Percentiles rank a stretch among this genome's conserved stretches.
phyloP scores from a whole-genome alignment of 768 basidiomycete genomes.

The Auricularia cornea region DNA sequence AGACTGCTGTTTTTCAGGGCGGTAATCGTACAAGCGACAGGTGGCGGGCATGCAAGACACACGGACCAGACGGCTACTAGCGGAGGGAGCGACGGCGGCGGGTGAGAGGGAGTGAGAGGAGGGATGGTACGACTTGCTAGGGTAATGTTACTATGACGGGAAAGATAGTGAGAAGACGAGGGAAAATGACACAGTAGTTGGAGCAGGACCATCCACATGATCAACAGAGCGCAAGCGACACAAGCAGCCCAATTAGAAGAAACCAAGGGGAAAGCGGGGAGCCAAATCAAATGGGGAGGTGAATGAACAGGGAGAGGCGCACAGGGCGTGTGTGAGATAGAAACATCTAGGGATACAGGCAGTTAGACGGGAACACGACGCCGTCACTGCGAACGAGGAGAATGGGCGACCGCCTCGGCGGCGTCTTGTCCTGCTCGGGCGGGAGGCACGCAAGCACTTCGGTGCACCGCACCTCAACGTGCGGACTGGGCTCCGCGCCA shows the following conservation, averaged over 20 bases:
- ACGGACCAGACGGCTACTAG: too few relatives aligned
- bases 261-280: slow-evolving; percentile 11
- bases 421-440: slow-evolving; percentile 49
- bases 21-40: neutral
- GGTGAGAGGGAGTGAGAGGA: too few relatives aligned
- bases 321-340: neutral
- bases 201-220: too few relatives aligned
- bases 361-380: slow-evolving; percentile 76
- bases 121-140: too few relatives aligned
- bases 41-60: too few relatives aligned
- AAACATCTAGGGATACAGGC: slow-evolving; percentile 60
- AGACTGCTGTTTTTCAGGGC: neutral
- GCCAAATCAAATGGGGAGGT: neutral
- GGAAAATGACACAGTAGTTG: too few relatives aligned
- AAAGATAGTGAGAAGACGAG: too few relatives aligned
- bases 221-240: too few relatives aligned
- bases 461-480: slow-evolving; percentile 78
- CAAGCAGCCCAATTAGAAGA: slow-evolving; percentile 9
- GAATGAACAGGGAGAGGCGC: neutral
- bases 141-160: too few relatives aligned
- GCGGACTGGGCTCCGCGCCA: slow-evolving; percentile 79
- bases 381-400: slow-evolving; percentile 79
- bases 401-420: slow-evolving; percentile 63
- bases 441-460: slow-evolving; percentile 80
- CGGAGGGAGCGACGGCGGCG: too few relatives aligned